Evolutionary conservation across 2,329 filamentous ascomycete genomes (phyloP), one percentile per base, ranked within the genome.

Genomic region (Phialophora chinensis): DNA sequence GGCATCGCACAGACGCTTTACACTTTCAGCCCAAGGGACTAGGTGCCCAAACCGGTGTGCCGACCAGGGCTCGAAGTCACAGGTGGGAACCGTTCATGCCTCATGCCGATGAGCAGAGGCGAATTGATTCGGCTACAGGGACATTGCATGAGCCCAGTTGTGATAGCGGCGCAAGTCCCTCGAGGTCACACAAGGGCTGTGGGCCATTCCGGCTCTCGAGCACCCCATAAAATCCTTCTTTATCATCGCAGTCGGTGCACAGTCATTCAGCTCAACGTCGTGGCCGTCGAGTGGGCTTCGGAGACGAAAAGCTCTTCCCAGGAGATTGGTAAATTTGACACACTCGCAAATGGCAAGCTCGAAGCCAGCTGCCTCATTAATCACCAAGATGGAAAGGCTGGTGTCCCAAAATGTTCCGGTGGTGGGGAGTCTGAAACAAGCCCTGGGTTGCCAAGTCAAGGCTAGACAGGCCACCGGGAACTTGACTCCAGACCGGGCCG

Each of bases 11-110:
- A 29, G 49, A 52, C 49, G 2, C 8, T 12, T n/a, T 10, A 23
- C 23, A 44, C 38, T n/a, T n/a, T 52, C 49, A 12, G 49, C 20
- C 20, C 49, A 29, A 12, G 25, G 20, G 20, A 10, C 49, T 25
- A 52, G 20, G 49, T 52, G 25, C 49, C 49, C 10, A 17, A 52
- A 52, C 25, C 25, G 49, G 49, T 25, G 53, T 55, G 53, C 53
- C n/a, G 14, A 20, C 53, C 25, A 55, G 29, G 53, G 53, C 49
- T 17, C 49, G 20, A 55, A n/a, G 27, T 55, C 20, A 29, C 25
- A 55, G 60, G 62, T 62, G 62, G 66, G 62, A 68, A 66, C 67
- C 55, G 67, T 69, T 69, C 67, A 69, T 69, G 67, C 64, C 60
- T 62, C 57, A 66, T 58, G 59, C 60, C 67, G 67, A 61, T 25